Evolutionary conservation across 495 filamentous ascomycete genomes (phyloP).

Genomic region (Oidiodendron maius): DNA sequence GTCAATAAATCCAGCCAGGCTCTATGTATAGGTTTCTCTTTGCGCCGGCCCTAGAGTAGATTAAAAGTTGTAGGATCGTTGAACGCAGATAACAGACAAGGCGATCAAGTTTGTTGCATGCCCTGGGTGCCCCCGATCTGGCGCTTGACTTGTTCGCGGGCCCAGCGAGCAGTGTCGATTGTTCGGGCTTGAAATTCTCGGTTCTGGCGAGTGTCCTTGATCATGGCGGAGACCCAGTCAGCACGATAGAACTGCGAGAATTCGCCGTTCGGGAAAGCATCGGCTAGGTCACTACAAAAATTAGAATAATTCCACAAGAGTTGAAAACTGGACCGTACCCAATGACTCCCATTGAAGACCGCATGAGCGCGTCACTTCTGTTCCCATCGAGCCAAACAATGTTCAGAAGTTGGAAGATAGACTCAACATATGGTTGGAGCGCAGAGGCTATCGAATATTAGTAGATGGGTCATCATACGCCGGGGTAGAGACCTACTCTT

Average conservation of each 20-base stretch:
- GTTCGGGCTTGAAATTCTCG: slow-evolving; percentile 77
- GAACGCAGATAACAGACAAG: slow-evolving; percentile 4
- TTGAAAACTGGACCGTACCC: slow-evolving; percentile 54
- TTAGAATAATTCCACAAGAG: slow-evolving; percentile 24
- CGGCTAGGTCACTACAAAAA: slow-evolving; percentile 75
- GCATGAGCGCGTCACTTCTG: slow-evolving; percentile 85
- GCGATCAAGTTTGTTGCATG: slow-evolving; percentile 22
- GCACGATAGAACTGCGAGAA: slow-evolving; percentile 75
- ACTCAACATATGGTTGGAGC: slow-evolving; percentile 71
- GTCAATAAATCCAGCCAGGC: slow-evolving; percentile 5
- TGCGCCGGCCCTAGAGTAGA: slow-evolving; percentile 20
- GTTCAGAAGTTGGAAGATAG: slow-evolving; percentile 86
- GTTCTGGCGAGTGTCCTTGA: slow-evolving; percentile 81
- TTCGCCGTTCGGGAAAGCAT: slow-evolving; percentile 88
- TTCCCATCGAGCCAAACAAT: slow-evolving; percentile 73
- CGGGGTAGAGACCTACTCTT: slow-evolving; percentile 53
- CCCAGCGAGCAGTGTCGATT: slow-evolving; percentile 92
- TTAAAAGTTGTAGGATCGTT: slow-evolving; percentile 16
- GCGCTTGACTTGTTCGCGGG: slow-evolving; percentile 93
- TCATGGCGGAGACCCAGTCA: slow-evolving; percentile 82
- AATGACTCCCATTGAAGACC: slow-evolving; percentile 91
- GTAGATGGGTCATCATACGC: slow-evolving; percentile 1
- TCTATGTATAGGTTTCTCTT: slow-evolving; percentile 17
- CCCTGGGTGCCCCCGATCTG: slow-evolving; percentile 56
- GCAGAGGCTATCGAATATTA: slow-evolving; percentile 48